Evolutionary conservation across 768 basidiomycete species (phyloP).

Genomic region (Hypholoma fasciculare): DNA sequence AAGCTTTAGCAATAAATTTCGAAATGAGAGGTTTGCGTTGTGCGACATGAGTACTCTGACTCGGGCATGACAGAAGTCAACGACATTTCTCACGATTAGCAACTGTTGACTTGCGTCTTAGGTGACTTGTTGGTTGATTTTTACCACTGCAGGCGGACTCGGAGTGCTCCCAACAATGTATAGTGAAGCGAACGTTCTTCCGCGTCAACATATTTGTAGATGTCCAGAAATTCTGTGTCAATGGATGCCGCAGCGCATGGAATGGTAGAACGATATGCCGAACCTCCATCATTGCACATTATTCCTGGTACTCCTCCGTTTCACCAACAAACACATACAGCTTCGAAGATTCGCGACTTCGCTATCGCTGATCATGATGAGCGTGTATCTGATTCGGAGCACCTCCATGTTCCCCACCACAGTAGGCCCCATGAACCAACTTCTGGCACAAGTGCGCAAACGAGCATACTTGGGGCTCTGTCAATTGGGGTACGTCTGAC

Average conservation of each 20-base stretch:
- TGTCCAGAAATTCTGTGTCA: neutral
- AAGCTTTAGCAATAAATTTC: too few species aligned
- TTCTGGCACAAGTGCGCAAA: neutral
- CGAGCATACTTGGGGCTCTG: constrained; percentile 3
- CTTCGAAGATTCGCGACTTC: neutral
- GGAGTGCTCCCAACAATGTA: too few species aligned
- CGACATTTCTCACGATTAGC: too few species aligned
- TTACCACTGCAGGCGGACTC: too few species aligned
- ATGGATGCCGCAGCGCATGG: neutral
- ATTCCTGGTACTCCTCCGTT: neutral
- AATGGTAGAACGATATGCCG: neutral
- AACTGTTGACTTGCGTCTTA: too few species aligned
- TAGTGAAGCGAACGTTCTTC: too few species aligned
- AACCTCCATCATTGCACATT: neutral
- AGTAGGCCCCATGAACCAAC: neutral
- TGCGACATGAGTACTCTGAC: too few species aligned
- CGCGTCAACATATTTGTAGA: neutral
- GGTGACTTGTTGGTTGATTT: too few species aligned
- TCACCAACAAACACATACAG: neutral
- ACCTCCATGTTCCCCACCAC: neutral
- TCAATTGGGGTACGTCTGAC: neutral
- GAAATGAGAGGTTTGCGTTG: too few species aligned
- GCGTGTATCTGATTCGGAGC: neutral
- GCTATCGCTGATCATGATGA: neutral
- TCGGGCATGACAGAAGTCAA: too few species aligned